Evolutionary conservation across 345 rosid genomes (phyloP), one percentile per base, ranked within the genome.

Genomic region (Hibiscus tridactylites): DNA sequence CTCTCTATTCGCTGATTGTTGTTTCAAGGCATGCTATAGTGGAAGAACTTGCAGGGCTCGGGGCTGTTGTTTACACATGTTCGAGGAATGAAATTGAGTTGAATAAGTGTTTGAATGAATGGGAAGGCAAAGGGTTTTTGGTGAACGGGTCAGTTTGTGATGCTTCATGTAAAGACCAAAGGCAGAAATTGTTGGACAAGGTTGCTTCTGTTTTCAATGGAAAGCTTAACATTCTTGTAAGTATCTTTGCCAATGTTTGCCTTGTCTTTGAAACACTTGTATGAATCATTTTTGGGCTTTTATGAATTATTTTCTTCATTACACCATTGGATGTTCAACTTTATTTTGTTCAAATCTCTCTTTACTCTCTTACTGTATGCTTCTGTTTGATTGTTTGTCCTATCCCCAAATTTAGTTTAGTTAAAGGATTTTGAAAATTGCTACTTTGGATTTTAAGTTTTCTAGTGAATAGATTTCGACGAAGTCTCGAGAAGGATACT

Each of bases 141-240:
- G 90, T 87, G 17, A 83, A 76, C 10, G 88, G 88, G 2, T 87
- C 95, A 15, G 88, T 83, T 4, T 89, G 90, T 71, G 95, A 87
- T 76, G 80, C 79, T n/a, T 59, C 85, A 3, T 72, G 63, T 56
- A 46, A 71, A 21, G 65, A 64, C 62, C 86, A 87, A 50, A 79
- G 88, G 33, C 81, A 82, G 78, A 76, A 81, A 73, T 76, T 89
- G 53, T 72, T 87, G 0, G 72, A 74, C 69, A 83, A 79, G 1
- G 92, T 86, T 53, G 75, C 79, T 68, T 75, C 85, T 17, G 49
- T 75, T 68, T 87, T 86, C 72, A 61, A 69, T 65, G 92, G 90
- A 75, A 78, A 75, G 49, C 89, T 89, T 68, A 79, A 89, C 78
- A 86, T 87, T 58, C 85, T 89, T n/a, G 95, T 86, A 65, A 80